Evolutionary conservation across 805 yeast genomes (phyloP).

Genomic region (Saturnispora halmiae): DNA sequence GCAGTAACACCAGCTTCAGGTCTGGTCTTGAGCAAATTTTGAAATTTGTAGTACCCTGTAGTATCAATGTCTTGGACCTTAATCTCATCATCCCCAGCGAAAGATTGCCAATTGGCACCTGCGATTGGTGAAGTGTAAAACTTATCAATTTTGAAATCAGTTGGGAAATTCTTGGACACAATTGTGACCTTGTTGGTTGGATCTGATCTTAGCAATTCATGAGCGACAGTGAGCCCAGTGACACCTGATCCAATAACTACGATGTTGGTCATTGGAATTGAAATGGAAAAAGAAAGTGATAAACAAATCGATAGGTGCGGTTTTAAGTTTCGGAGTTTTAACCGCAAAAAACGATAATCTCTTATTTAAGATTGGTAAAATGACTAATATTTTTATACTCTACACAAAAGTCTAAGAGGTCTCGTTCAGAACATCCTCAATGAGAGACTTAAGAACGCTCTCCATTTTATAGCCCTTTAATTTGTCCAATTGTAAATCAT

Average conservation of each 20-base stretch:
- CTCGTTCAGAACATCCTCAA: conserved; percentile 12
- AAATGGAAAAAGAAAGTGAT: background rate
- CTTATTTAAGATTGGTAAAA: too few relatives aligned
- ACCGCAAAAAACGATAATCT: too few relatives aligned
- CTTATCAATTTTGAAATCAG: conserved; percentile 38
- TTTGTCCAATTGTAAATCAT: conserved; percentile 18
- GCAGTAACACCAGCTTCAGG: conserved; percentile 43
- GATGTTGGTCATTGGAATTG: conserved; percentile 15
- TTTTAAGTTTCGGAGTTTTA: background rate
- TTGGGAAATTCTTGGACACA: conserved; percentile 42
- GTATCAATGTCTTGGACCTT: conserved; percentile 34
- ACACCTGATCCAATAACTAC: conserved; percentile 39
- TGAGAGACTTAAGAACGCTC: conserved; percentile 16
- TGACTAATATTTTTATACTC: too few relatives aligned
- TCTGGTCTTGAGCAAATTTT: conserved; percentile 35
- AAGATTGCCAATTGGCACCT: conserved; percentile 65
- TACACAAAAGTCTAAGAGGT: background rate
- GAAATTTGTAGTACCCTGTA: conserved; percentile 39
- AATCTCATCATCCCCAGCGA: conserved; percentile 37
- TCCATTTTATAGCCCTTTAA: conserved; percentile 23
- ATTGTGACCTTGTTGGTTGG: conserved; percentile 35
- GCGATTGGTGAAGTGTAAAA: conserved; percentile 60
- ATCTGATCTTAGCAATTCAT: conserved; percentile 29
- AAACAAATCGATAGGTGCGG: background rate
- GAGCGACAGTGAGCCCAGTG: conserved; percentile 47